Evolutionary conservation across 192 early-diverging fungal species (phyloP), one percentile per base, ranked within the genome.

Genomic region (Podila horticola): DNA sequence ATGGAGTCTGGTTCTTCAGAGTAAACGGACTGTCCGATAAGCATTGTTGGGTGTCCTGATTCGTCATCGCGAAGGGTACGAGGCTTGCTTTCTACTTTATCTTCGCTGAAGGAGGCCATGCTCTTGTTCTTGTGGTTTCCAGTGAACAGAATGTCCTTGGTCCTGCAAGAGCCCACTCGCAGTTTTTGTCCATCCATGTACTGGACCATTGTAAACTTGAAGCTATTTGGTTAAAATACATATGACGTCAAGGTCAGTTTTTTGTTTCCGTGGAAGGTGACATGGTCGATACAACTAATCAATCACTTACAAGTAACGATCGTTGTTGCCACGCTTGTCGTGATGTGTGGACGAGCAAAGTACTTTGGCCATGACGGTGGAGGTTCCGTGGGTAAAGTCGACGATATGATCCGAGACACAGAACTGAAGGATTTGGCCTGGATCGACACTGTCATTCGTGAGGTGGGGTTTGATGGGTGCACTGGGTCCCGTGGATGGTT

Each of bases 111-210:
- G n/a, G 77, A 81, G 6, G 77, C 77, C 77, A 81, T 81, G 48
- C 71, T 72, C 62, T 81, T 81, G 65, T 81, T 81, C 48, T 81
- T 81, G 34, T 81, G 77, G 48, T 81, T 81, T 58, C 77, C 77
- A 7, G 77, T 81, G 24, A 81, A 81, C 19, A 81, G 51, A 48
- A 81, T 81, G 20, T 81, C 77, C 34, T 81, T 81, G 33, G 77
- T 81, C 62, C 77, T 68, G 36, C 77, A 81, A 19, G 71, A 81
- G 41, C 71, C 77, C 15, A 81, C 71, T 5, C 30, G 71, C 26
- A 81, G 68, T 62, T 81, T 81, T 58, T 73, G 59, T 10, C 67
- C 71, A 28, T 65, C 52, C 22, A 81, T n/a, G 36, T 81, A 81
- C 57, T 81, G 77, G 50, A 72, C 65, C 62, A 69, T 29, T 57